phyloP scores from a whole-genome alignment of 805 yeast genomes.

The Saccharomycopsis javanensis region DNA sequence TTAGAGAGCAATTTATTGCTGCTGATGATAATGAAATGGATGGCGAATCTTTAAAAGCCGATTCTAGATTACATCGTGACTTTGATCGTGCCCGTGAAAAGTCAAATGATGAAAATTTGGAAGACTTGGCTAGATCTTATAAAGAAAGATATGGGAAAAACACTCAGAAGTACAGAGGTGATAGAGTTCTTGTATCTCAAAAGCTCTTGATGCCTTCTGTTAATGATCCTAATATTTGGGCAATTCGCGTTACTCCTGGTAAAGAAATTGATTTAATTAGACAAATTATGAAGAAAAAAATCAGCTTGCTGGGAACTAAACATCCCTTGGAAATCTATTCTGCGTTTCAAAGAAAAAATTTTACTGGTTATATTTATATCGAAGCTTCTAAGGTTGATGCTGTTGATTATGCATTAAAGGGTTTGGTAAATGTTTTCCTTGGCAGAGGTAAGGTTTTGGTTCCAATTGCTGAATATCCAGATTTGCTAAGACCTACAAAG shows the following conservation, averaged over 20 bases:
- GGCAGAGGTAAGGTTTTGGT: constrained; percentile 46
- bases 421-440: constrained; percentile 77
- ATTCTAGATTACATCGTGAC: constrained; percentile 83
- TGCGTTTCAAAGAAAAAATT: constrained; percentile 89
- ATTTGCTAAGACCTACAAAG: constrained; percentile 79
- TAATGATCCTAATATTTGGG: constrained; percentile 94
- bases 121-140: constrained; percentile 81
- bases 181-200: constrained; percentile 78
- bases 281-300: constrained; percentile 72
- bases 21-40: constrained; percentile 49
- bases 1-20: constrained; percentile 73
- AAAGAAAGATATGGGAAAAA: constrained; percentile 88
- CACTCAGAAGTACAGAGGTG: constrained; percentile 73
- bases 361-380: constrained; percentile 83
- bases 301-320: constrained; percentile 63
- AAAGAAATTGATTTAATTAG: constrained; percentile 86
- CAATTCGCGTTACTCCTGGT: constrained; percentile 87
- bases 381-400: constrained; percentile 94
- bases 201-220: constrained; percentile 89
- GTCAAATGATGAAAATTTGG: constrained; percentile 90
- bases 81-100: constrained; percentile 81
- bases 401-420: constrained; percentile 77
- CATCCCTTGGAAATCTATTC: constrained; percentile 78
- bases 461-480: constrained; percentile 93
- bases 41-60: constrained; percentile 32